Percentiles rank a stretch among this genome's conserved stretches.
These are phyloP conservation scores for Sugiyamaella qingdaonensis DNA, from an alignment of 805 yeast species.

Conservation along the genomic window DNA sequence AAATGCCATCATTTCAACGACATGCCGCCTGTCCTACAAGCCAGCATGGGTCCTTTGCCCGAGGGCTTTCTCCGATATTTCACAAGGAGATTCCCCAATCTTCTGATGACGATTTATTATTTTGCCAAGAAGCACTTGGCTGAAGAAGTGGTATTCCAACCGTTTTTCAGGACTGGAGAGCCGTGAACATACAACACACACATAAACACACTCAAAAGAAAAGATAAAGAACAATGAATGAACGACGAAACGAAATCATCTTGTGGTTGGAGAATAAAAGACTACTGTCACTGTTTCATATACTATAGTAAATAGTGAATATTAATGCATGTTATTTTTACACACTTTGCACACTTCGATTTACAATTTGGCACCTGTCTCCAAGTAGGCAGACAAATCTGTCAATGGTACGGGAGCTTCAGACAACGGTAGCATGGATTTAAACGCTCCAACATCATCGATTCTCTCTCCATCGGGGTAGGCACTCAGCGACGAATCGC, in stretches of 20 bases:
- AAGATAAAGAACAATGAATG: too few relatives aligned
- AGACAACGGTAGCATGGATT: slow-evolving; percentile 49
- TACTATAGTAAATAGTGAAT: too few relatives aligned
- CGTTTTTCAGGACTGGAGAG: slow-evolving; percentile 34
- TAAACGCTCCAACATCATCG: slow-evolving; percentile 50
- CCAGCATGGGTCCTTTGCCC: slow-evolving; percentile 73
- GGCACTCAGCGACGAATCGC: slow-evolving; percentile 19
- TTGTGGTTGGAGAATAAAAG: too few relatives aligned
- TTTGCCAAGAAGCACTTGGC: slow-evolving; percentile 53
- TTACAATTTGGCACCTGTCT: slow-evolving; percentile 26
- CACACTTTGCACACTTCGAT: neutral
- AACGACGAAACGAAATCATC: too few relatives aligned
- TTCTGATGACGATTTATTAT: slow-evolving; percentile 70
- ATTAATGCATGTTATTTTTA: too few relatives aligned
- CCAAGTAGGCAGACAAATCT: slow-evolving; percentile 25
- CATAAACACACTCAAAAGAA: too few relatives aligned
- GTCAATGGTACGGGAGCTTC: slow-evolving; percentile 56
- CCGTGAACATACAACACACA: too few relatives aligned
- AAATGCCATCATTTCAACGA: slow-evolving; percentile 95
- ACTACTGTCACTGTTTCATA: too few relatives aligned
- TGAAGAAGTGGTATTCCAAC: slow-evolving; percentile 58
- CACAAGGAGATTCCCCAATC: slow-evolving; percentile 65
- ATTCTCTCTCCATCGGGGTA: slow-evolving; percentile 51
- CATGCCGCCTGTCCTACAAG: slow-evolving; percentile 62
- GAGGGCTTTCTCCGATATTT: slow-evolving; percentile 80